Evolutionary conservation across 257 asterid species (phyloP).

Genomic region (Mentha longifolia): DNA sequence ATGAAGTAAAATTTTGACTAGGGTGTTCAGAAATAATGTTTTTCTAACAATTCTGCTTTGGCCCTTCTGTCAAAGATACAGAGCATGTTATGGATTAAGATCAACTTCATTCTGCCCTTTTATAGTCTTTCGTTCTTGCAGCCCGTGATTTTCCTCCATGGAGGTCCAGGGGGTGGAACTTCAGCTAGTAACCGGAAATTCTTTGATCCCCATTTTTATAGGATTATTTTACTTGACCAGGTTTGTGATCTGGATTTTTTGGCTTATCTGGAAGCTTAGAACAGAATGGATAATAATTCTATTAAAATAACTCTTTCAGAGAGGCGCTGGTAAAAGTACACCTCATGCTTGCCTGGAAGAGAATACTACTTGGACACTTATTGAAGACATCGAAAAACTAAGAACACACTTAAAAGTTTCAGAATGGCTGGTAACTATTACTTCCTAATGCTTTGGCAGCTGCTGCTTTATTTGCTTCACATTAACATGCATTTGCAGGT

Average conservation of each 20-base stretch:
- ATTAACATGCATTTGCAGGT: slow-evolving; percentile 61
- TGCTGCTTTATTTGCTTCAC: slow-evolving; percentile 31
- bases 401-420: slow-evolving; percentile 78
- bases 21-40: neutral
- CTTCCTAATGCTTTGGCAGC: slow-evolving; percentile 14
- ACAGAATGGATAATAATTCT: neutral
- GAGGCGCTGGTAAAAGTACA: slow-evolving; percentile 94
- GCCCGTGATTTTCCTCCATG: slow-evolving; percentile 95
- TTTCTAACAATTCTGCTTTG: neutral
- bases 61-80: slow-evolving; percentile 10
- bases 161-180: slow-evolving; percentile 99
- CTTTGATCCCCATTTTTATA: slow-evolving; percentile 82
- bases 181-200: slow-evolving; percentile 87
- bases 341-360: slow-evolving; percentile 96
- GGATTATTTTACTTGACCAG: slow-evolving; percentile 92
- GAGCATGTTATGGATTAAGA: slow-evolving; percentile 1
- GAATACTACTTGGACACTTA: slow-evolving; percentile 91
- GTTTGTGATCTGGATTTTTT: slow-evolving; percentile 42
- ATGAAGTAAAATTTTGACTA: neutral
- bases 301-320: slow-evolving; percentile 44
- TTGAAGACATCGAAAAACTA: slow-evolving; percentile 85
- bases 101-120: slow-evolving; percentile 18
- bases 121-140: slow-evolving; percentile 44
- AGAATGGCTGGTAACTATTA: slow-evolving; percentile 83
- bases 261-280: slow-evolving; percentile 31